Base-by-base conservation (phyloP, 139 green algal genomes). In the Yamagishiella unicocca region DNA sequence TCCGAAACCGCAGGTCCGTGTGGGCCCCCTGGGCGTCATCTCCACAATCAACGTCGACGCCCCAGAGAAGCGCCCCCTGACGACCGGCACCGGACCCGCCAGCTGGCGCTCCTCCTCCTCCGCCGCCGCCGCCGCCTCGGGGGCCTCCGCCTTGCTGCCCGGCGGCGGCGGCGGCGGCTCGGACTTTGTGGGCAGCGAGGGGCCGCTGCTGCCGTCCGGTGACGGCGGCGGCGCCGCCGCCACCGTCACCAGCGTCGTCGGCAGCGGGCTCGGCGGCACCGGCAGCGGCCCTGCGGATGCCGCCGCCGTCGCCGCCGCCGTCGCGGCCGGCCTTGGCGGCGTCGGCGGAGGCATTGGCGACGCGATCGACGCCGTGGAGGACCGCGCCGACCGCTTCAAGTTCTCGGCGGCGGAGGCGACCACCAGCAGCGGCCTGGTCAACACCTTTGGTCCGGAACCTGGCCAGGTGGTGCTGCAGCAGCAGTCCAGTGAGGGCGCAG, bases 1-100 rank as follows among this genome's bases (percentile, higher is more conserved):
- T n/a, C n/a, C n/a, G n/a, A n/a, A n/a, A n/a, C n/a, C 31, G 37
- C 76, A 83, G 76, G 76, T 83, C 12, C 53, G 54, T 24, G 76
- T 83, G 76, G 76, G 76, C 38, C 76, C 76, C 6, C 35, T 72
- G 54, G 76, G 76, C 24, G 58, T 54, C 76, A 54, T 83, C 35
- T 38, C 37, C 33, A 70, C 76, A 53, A 27, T 83, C 53, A 83
- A 62, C 8, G 53, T 61, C 37, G 35, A 70, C 17, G 37, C 53
- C 4, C 27, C 76, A 35, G 1, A 27, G n/a, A 25, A 62, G 27
- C 25, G 43, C 45, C 43, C 50, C 12, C 12, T 17, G 50, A 58
- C 50, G 17, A 58, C 50, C 12, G 50, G 50, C 50, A 58, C 50
- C n/a, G n/a, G n/a, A n/a, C n/a, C n/a, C n/a, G n/a, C 12, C 50